Percentiles rank a stretch among this genome's conserved stretches.
Evolutionary conservation across 2,329 filamentous ascomycete species (phyloP).

Genomic region (Aureobasidium sp.): DNA sequence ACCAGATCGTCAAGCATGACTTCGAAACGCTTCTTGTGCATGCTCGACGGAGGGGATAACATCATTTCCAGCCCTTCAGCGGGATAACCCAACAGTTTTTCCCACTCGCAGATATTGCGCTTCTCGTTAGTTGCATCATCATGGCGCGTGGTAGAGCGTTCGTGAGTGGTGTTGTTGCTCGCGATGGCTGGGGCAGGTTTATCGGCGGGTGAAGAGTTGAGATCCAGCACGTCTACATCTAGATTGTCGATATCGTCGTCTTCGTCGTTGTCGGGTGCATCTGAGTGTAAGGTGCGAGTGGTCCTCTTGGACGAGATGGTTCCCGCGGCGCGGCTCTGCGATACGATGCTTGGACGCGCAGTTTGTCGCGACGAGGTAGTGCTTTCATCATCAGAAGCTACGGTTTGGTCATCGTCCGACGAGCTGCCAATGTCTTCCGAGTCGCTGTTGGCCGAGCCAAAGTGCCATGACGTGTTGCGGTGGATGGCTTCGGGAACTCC

Average conservation of each 20-base stretch:
- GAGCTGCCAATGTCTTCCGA: constrained; percentile 12
- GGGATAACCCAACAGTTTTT: constrained; percentile 65
- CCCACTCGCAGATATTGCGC: constrained; percentile 42
- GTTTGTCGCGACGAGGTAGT: constrained; percentile 9
- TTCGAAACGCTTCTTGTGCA: constrained; percentile 77
- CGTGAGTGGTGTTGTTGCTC: background rate
- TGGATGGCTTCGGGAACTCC: constrained; percentile 2
- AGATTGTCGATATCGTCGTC: constrained; percentile 17
- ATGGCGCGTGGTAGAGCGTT: background rate
- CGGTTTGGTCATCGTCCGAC: constrained; percentile 12
- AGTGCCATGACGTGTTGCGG: constrained; percentile 13
- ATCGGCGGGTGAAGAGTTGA: background rate
- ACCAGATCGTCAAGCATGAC: constrained; percentile 71
- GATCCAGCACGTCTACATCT: constrained; percentile 1
- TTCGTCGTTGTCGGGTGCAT: constrained; percentile 20
- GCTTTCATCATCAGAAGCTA: background rate
- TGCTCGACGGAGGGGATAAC: constrained; percentile 65
- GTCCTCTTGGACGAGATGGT: constrained; percentile 10
- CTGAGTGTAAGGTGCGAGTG: constrained; percentile 17
- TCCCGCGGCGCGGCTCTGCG: constrained; percentile 3
- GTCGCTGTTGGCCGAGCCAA: constrained; percentile 13
- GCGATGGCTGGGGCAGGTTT: background rate
- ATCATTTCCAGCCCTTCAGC: constrained; percentile 75
- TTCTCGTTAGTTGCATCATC: constrained; percentile 8
- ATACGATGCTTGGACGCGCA: constrained; percentile 4